Base-by-base conservation (phyloP, 495 filamentous ascomycete genomes). In the Penicillium mononematosum region DNA sequence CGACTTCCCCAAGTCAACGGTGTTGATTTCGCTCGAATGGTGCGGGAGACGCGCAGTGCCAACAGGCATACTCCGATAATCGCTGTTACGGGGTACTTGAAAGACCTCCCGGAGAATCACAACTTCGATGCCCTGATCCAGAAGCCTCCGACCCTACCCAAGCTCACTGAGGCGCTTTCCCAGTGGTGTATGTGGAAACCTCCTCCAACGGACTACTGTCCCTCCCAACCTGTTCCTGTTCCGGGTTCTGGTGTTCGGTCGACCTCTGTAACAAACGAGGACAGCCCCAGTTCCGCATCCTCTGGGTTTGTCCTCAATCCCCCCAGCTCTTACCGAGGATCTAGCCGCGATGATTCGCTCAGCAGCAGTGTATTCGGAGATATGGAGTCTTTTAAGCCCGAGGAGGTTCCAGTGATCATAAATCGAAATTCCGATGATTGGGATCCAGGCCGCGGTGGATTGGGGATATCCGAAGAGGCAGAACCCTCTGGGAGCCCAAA, bases 1-100 rank as follows among this genome's bases (percentile, higher is more conserved):
- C 94, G 91, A 70, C 79, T 98, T 50, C 95, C 95, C 1, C 90
- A 93, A 59, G 89, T 97, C 50, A 96, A 92, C 65, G 94, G 94
- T 14, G 88, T 89, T 5, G 94, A 98, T 70, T 89, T 98, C 50
- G 92, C 94, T 27, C 88, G 94, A 24, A 98, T 98, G 94, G 89
- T 98, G 54, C 86, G 94, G 27, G 92, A 96, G 60, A 96, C 91
- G 5, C 91, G 93, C 71, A 96, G 96, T 70, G 82, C 88, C 20
- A 98, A 98, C 66, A 84, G 88, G n/a, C 84, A 90, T 63, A 98
- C 94, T 0, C 94, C 94, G 2, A 94, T 98, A 61, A 90, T 98
- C 45, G 91, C 91, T 45, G 90, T 98, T n/a, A 98, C 94, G 14
- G 92, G 94, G 41, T 98, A 98, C 71, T 77, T 98, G 14, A 98